Evolutionary conservation across 371 early-diverging fungal species (phyloP).

Genomic region (Sporodiniella umbellata): DNA sequence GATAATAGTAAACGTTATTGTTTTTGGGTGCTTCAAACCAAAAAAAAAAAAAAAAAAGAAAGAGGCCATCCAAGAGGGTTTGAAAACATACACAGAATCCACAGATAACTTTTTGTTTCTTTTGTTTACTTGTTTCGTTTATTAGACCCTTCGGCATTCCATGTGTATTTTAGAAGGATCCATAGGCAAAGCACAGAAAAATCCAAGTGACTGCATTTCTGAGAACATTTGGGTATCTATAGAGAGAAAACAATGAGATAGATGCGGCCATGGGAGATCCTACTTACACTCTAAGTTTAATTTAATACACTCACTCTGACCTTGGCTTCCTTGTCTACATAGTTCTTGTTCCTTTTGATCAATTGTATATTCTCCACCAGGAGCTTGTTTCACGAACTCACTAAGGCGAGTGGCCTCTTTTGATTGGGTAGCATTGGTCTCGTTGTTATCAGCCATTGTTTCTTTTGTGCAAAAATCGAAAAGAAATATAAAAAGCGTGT

Average conservation of each 20-base stretch:
- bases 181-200: constrained; percentile 55
- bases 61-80: too few relatives aligned
- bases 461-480: background rate
- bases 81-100: too few relatives aligned
- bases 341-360: constrained; percentile 45
- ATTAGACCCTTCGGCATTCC: constrained; percentile 46
- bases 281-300: constrained; percentile 48
- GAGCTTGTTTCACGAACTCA: constrained; percentile 40
- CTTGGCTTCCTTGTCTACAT: constrained; percentile 31
- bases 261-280: constrained; percentile 3
- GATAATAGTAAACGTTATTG: too few relatives aligned
- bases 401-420: constrained; percentile 33
- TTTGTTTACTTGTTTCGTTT: background rate
- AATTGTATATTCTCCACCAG: constrained; percentile 41
- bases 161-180: constrained; percentile 56
- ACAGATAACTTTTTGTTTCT: too few relatives aligned
- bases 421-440: background rate
- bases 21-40: too few relatives aligned
- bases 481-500: too few relatives aligned
- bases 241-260: too few relatives aligned
- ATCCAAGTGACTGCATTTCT: constrained; percentile 57
- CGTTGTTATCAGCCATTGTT: background rate
- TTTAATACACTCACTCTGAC: constrained; percentile 42
- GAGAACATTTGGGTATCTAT: constrained; percentile 53
- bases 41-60: too few relatives aligned